A percentile compares a stretch with the other conserved stretches of the same genome.
Evolutionary conservation across 75 land plant genomes (phyloP).

Genomic region (Gnetum montanum): DNA sequence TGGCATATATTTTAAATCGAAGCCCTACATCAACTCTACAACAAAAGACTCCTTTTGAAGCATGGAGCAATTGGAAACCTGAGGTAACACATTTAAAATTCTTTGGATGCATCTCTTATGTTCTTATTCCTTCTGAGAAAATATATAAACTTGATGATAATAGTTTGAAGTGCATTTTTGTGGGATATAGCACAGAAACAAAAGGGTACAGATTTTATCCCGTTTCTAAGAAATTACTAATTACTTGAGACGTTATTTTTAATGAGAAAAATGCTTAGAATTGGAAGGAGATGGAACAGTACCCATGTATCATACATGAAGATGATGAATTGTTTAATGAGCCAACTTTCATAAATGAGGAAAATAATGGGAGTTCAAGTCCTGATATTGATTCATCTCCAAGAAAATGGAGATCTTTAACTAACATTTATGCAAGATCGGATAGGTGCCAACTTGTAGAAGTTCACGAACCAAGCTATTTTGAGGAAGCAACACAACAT

Average conservation of each 20-base stretch:
- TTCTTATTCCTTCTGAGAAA: too few species aligned
- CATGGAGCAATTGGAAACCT: neutral
- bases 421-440: neutral
- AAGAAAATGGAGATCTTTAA: neutral
- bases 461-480: neutral
- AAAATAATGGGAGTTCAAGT: neutral
- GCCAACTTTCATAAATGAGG: neutral
- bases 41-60: neutral
- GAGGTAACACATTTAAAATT: too few species aligned
- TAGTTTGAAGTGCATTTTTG: neutral
- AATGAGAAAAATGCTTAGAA: neutral
- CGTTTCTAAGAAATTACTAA: neutral
- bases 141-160: neutral
- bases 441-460: neutral
- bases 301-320: too few species aligned
- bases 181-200: neutral
- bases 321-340: neutral
- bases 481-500: constrained; percentile 6
- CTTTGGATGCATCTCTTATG: too few species aligned
- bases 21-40: too few species aligned
- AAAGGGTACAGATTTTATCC: neutral
- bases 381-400: neutral
- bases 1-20: too few species aligned
- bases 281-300: neutral
- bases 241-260: neutral